Evolutionary conservation across 768 basidiomycete species (phyloP).

Genomic region (Galerina marginata): DNA sequence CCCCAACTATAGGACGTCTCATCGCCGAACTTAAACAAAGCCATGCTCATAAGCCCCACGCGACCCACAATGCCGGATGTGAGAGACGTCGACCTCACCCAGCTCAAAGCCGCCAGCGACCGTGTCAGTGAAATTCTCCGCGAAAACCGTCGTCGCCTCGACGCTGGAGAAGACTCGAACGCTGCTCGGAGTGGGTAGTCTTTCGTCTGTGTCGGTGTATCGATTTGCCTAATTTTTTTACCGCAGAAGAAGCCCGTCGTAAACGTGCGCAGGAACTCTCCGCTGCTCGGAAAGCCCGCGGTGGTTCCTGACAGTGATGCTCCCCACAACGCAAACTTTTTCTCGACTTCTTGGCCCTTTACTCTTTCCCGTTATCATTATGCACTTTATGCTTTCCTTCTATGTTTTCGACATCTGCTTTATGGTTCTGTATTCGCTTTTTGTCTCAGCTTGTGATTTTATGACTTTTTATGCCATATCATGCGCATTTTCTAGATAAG

Average conservation of each 20-base stretch:
- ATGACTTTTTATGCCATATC: too few species aligned
- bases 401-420: too few species aligned
- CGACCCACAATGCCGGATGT: not conserved
- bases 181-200: conserved; percentile 20
- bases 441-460: too few species aligned
- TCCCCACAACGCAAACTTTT: not conserved
- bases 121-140: conserved; percentile 29
- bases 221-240: not conserved
- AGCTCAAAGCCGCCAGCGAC: conserved; percentile 24
- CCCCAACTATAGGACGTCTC: conserved; percentile 10
- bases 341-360: too few species aligned
- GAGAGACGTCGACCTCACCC: conserved; percentile 4
- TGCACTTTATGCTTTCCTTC: too few species aligned
- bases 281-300: conserved; percentile 10
- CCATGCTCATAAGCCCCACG: conserved; percentile 15
- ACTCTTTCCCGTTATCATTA: too few species aligned
- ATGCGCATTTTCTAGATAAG: too few species aligned
- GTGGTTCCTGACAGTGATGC: not conserved
- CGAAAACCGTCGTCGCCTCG: conserved; percentile 26
- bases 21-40: conserved; percentile 17
- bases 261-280: conserved; percentile 25
- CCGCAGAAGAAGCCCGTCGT: conserved; percentile 23
- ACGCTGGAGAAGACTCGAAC: conserved; percentile 25
- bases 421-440: too few species aligned
- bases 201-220: not conserved